Base-by-base conservation (phyloP, 148 eudicot species). In the Cornus suecica region DNA sequence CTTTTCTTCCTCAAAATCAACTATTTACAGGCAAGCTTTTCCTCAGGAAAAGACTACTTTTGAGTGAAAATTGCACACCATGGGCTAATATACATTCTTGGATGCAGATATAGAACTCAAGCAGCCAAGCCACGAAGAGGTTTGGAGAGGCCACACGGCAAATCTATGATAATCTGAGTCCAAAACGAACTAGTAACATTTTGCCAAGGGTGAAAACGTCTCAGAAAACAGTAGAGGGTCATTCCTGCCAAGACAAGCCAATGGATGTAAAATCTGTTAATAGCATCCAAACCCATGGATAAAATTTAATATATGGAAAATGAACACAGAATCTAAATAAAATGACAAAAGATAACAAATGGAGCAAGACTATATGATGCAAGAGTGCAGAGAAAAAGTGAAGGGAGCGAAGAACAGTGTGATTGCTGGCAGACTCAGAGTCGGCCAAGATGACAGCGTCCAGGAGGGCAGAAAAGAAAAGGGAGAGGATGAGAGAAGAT, bases 161-260 rank as follows among this genome's bases (percentile, higher is more conserved):
- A 74, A 68, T 51, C 34, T 37, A 34, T 48, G 54, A 34, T 64
- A 13, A n/a, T n/a, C 5, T 18, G 70, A 27, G 15, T 18, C 71
- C 41, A 66, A 71, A 32, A 61, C 65, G 10, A 48, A 71, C 18
- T 29, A 48, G 54, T 48, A 11, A 13, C 54, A 48, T 11, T 48
- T 48, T 48, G 54, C 4, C 54, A 48, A 48, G 54, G 7, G 54
- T 48, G 54, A 16, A 16, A 16, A 48, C 54, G 15, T 48, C 13
- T 16, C 20, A 3, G 7, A 37, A 48, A 25, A 73, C 31, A 61
- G 68, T 4, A 60, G 77, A 79, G 74, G 68, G 37, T 68, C 77
- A 69, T 74, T 74, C 77, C 81, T 79, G 81, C 81, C 74, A 68
- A 74, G 31, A 73, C 30, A 78, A 73, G 70, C 69, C 68, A 73